phyloP scores from a whole-genome alignment of 176 grass and related monocot species.

The Eremochloa ophiuroides region DNA sequence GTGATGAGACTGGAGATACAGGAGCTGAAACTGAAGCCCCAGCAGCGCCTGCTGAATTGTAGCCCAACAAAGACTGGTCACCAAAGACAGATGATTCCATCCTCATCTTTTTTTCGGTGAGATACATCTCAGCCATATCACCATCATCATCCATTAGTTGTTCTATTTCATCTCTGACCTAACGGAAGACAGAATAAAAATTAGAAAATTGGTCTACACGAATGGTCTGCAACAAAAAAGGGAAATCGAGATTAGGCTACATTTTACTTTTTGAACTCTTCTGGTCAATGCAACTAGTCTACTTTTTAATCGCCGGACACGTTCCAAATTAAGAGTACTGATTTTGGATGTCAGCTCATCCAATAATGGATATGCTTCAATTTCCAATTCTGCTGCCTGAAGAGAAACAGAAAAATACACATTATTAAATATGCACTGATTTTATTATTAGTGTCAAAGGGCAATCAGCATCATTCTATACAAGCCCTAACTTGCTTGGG shows the following conservation, averaged over 20 bases:
- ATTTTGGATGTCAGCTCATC: slow-evolving; percentile 97
- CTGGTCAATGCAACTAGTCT: slow-evolving; percentile 84
- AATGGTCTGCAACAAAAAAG: not conserved
- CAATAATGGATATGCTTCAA: slow-evolving; percentile 91
- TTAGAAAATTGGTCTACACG: not conserved
- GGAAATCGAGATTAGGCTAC: not conserved
- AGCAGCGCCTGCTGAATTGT: slow-evolving; percentile 27
- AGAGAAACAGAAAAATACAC: slow-evolving; percentile 17
- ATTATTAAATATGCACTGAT: not conserved
- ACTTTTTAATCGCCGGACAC: slow-evolving; percentile 81
- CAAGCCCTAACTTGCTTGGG: not conserved
- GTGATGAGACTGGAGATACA: slow-evolving; percentile 76
- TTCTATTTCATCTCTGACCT: slow-evolving; percentile 99
- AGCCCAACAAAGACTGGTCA: slow-evolving; percentile 57
- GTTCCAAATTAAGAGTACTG: slow-evolving; percentile 91
- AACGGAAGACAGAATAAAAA: slow-evolving; percentile 7
- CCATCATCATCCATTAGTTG: slow-evolving; percentile 97
- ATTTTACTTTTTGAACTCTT: slow-evolving; percentile 88
- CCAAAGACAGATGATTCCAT: slow-evolving; percentile 78
- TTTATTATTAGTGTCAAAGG: slow-evolving; percentile 6
- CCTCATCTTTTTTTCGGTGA: slow-evolving; percentile 74
- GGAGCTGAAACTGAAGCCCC: slow-evolving; percentile 74
- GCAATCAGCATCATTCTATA: not conserved
- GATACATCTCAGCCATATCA: slow-evolving; percentile 99
- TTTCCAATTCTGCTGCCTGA: slow-evolving; percentile 89